Conservation (phyloP, 169 alveolate genomes). For the Cryptosporidium parvum region DNA sequence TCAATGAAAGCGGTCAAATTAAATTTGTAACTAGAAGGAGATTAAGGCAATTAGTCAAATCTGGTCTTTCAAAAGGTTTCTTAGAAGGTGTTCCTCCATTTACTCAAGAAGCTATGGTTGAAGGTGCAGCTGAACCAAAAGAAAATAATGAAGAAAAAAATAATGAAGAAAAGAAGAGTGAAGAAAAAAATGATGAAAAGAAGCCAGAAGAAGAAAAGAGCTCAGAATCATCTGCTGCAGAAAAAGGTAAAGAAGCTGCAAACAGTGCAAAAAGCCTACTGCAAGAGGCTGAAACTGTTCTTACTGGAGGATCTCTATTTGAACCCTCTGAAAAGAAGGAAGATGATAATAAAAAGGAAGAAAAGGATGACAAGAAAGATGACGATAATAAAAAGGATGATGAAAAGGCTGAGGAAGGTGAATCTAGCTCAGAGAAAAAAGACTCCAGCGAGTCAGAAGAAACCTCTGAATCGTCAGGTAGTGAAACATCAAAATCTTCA, state of each 20-base stretch:
- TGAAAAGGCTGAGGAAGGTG: not conserved
- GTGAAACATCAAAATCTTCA: slow-evolving; percentile 21
- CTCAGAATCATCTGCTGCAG: not conserved
- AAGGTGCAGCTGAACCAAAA: not conserved
- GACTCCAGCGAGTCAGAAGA: slow-evolving; percentile 22
- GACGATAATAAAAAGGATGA: slow-evolving; percentile 5
- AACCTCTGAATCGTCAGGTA: slow-evolving; percentile 15
- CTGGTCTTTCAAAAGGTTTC: slow-evolving; percentile 58
- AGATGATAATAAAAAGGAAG: slow-evolving; percentile 2
- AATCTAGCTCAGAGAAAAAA: slow-evolving; percentile 18
- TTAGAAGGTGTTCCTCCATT: not conserved
- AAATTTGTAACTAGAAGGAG: slow-evolving; percentile 71
- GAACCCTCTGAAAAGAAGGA: slow-evolving; percentile 47
- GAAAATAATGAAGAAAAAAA: not conserved
- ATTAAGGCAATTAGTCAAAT: slow-evolving; percentile 56
- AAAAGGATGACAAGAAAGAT: not conserved
- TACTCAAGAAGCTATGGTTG: not conserved
- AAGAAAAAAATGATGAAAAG: not conserved
- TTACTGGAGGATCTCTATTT: slow-evolving; percentile 64
- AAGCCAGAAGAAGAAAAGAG: not conserved
- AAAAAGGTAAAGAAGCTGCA: slow-evolving; percentile 35
- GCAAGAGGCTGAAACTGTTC: slow-evolving; percentile 61
- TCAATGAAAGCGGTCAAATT: slow-evolving; percentile 46
- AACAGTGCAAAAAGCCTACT: slow-evolving; percentile 36
- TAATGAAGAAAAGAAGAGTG: not conserved